Evolutionary conservation across 441 rosid species (phyloP), one percentile per base, ranked within the genome.

Genomic region (Syzygium syzygioides): DNA sequence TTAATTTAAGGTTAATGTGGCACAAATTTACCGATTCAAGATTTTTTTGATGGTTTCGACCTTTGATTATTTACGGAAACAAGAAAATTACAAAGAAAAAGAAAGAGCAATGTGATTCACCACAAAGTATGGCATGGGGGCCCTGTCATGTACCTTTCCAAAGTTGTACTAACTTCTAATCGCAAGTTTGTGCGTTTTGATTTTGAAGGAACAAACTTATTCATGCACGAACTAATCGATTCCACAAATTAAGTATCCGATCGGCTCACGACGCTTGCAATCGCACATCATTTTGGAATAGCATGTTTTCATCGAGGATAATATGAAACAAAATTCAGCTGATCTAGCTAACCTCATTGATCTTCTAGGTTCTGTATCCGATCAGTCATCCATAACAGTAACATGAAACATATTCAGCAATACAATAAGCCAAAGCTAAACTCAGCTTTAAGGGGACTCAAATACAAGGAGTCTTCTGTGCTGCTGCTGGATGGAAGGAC

Each of bases 211-310:
- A 20, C 50, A 25, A 71, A 6, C 50, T 20, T 23, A 64, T 32
- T 60, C 6, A 15, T 30, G 76, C 76, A 15, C 37, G 9, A 71
- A 71, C 12, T 32, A 0, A 30, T 66, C 25, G 34, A 30, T 66
- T 32, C 76, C 18, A 9, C 14, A 8, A 8, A 4, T 30, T 30
- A 7, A 66, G 76, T 9, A 66, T 71, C 50, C 5, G 5, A 71
- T 23, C 79, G 0, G 48, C 8, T 68, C 48, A 0, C 7, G 2
- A 68, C 14, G 4, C 79, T 32, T 1, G 26, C 26, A 4, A 1
- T 34, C 4, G 14, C 41, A 0, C 48, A 19, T 19, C 79, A 3
- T 66, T 37, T 23, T 18, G 76, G 6, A 64, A 0, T 19, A 30
- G 76, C 23, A 17, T 30, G 37, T 68, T 34, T 20, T 68, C 79